Evolutionary conservation across 305 asterid species (phyloP).

Genomic region (Vinca major): DNA sequence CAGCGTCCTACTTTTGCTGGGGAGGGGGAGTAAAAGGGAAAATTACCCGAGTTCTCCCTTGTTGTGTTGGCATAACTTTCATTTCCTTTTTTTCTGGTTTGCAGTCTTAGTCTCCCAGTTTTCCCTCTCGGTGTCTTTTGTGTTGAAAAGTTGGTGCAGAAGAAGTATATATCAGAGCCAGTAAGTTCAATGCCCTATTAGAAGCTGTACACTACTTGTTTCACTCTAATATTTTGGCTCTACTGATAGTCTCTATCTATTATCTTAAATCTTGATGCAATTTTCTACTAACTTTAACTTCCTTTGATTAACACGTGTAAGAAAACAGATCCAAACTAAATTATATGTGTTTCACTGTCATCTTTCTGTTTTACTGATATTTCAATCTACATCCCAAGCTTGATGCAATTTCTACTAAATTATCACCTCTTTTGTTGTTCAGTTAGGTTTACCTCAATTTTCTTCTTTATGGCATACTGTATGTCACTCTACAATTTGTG

Average conservation of each 20-base stretch:
- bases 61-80: neutral
- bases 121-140: slow-evolving; percentile 73
- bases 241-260: neutral
- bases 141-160: slow-evolving; percentile 67
- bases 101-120: slow-evolving; percentile 80
- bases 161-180: slow-evolving; percentile 46
- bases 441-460: neutral
- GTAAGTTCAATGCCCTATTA: slow-evolving; percentile 37
- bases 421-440: neutral
- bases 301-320: too few species aligned
- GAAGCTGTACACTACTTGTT: neutral
- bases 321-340: neutral
- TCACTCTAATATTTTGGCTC: neutral
- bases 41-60: neutral
- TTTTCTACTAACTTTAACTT: too few species aligned
- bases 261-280: too few species aligned
- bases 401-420: neutral
- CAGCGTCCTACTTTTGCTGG: neutral
- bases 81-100: slow-evolving; percentile 4
- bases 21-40: neutral
- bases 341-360: neutral
- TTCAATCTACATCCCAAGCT: neutral
- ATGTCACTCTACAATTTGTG: neutral
- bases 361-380: neutral
- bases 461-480: neutral